Evolutionary conservation across 169 alveolate genomes (phyloP).

Genomic region (Eimeria maxima): DNA sequence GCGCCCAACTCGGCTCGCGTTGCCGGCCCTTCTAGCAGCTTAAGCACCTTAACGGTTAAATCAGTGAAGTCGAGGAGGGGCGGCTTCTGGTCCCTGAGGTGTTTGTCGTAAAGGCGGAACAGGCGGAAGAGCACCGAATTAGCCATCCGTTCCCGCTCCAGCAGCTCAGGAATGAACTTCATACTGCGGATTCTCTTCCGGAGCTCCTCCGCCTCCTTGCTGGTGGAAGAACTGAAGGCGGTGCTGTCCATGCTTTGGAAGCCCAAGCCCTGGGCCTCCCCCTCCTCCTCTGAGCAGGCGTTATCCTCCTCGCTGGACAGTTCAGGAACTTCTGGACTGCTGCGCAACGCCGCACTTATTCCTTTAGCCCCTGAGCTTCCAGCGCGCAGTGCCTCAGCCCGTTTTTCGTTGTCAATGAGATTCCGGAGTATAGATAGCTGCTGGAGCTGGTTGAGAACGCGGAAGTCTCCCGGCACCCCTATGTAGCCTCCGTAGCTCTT

Average conservation of each 20-base stretch:
- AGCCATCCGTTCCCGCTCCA: slow-evolving; percentile 73
- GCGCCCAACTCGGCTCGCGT: slow-evolving; percentile 82
- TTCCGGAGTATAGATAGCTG: slow-evolving; percentile 30
- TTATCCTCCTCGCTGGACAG: slow-evolving; percentile 62
- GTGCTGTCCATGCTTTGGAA: background rate
- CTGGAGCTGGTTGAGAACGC: slow-evolving; percentile 39
- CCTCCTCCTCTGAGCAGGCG: slow-evolving; percentile 45
- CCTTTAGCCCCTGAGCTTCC: slow-evolving; percentile 6
- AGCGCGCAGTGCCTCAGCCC: slow-evolving; percentile 48
- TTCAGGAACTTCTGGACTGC: slow-evolving; percentile 23
- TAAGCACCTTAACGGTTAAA: slow-evolving; percentile 80
- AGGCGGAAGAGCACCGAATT: slow-evolving; percentile 56
- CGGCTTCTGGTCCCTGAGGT: slow-evolving; percentile 81
- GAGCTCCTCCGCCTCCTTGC: slow-evolving; percentile 68
- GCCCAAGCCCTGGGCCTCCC: background rate
- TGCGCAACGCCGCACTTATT: slow-evolving; percentile 50
- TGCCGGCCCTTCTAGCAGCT: slow-evolving; percentile 82
- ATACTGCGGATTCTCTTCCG: slow-evolving; percentile 64
- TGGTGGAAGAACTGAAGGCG: background rate
- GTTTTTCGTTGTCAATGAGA: background rate
- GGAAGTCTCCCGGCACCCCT: slow-evolving; percentile 70
- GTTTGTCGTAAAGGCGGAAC: slow-evolving; percentile 70
- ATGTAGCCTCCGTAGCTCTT: slow-evolving; percentile 75
- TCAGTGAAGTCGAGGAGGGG: slow-evolving; percentile 88
- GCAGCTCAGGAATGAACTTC: slow-evolving; percentile 64